Percentiles rank a stretch among this genome's conserved stretches.
Evolutionary conservation across 2,329 filamentous ascomycete species (phyloP).

Genomic region (Colletotrichum tanaceti): DNA sequence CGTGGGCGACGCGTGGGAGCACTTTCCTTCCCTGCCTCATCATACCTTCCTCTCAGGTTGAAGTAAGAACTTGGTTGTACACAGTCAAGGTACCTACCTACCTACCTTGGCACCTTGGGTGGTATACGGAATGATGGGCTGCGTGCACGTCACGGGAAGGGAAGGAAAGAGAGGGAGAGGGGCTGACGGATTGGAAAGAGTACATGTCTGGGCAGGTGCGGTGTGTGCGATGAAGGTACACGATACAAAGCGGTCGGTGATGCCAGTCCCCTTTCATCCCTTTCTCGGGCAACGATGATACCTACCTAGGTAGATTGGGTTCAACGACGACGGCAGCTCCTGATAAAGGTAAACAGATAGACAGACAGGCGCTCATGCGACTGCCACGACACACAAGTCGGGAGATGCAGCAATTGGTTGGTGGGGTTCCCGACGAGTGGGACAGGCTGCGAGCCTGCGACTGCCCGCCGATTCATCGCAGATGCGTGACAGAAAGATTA

Average conservation of each 20-base stretch:
- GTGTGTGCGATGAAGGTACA: not conserved
- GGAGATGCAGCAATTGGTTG: conserved; percentile 9
- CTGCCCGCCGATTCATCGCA: conserved; percentile 27
- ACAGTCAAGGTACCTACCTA: too few relatives aligned
- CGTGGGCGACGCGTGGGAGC: not conserved
- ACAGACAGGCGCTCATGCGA: not conserved
- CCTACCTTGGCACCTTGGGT: too few relatives aligned
- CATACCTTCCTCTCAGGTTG: not conserved
- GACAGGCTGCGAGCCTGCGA: conserved; percentile 26
- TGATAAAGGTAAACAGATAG: not conserved
- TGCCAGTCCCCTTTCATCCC: too few relatives aligned
- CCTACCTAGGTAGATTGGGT: too few relatives aligned
- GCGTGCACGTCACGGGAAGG: not conserved
- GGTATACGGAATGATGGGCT: not conserved
- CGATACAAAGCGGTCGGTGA: not conserved
- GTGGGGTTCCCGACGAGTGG: not conserved
- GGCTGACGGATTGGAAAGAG: not conserved
- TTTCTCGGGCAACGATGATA: too few relatives aligned
- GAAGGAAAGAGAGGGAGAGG: too few relatives aligned
- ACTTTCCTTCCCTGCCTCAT: not conserved
- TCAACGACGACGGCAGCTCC: not conserved
- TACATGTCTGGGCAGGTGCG: not conserved
- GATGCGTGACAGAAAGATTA: conserved; percentile 23
- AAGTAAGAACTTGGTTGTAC: too few relatives aligned
- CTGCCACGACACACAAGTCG: conserved; percentile 1